Evolutionary conservation across 441 rosid genomes (phyloP).

Genomic region (Biscutella laevigata): DNA sequence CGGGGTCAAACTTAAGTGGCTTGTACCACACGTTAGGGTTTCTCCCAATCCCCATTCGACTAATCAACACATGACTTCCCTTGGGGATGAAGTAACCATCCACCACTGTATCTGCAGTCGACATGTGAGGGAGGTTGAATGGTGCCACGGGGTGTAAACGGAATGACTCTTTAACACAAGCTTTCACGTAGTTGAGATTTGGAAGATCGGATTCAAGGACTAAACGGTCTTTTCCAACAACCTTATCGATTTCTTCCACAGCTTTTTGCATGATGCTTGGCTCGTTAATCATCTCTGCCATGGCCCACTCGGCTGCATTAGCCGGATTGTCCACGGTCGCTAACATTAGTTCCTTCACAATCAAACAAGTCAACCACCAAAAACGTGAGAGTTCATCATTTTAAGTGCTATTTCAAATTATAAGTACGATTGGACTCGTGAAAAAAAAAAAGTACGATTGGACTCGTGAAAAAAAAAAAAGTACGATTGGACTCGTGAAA

Average conservation of each 20-base stretch:
- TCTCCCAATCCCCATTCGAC: slow-evolving; percentile 33
- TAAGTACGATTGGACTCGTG: too few species aligned
- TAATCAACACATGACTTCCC: slow-evolving; percentile 38
- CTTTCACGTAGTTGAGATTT: slow-evolving; percentile 34
- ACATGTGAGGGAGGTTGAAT: slow-evolving; percentile 35
- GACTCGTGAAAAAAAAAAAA: too few species aligned
- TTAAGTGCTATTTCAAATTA: too few species aligned
- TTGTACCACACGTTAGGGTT: slow-evolving; percentile 38
- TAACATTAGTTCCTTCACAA: slow-evolving; percentile 31
- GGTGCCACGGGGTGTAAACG: slow-evolving; percentile 40
- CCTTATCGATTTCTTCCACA: slow-evolving; percentile 30
- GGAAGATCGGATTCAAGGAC: slow-evolving; percentile 37
- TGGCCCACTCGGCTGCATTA: slow-evolving; percentile 33
- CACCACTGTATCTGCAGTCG: slow-evolving; percentile 19
- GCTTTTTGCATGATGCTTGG: slow-evolving; percentile 36
- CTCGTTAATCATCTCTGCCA: slow-evolving; percentile 42
- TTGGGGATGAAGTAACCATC: slow-evolving; percentile 39
- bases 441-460: too few species aligned
- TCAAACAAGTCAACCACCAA: neutral
- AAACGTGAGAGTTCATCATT: neutral
- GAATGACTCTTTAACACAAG: slow-evolving; percentile 36
- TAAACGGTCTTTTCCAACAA: slow-evolving; percentile 37
- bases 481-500: too few species aligned
- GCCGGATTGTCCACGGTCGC: slow-evolving; percentile 40
- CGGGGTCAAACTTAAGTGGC: slow-evolving; percentile 32